Conservation (phyloP, 345 rosid species). For the Iberis pinnata region DNA sequence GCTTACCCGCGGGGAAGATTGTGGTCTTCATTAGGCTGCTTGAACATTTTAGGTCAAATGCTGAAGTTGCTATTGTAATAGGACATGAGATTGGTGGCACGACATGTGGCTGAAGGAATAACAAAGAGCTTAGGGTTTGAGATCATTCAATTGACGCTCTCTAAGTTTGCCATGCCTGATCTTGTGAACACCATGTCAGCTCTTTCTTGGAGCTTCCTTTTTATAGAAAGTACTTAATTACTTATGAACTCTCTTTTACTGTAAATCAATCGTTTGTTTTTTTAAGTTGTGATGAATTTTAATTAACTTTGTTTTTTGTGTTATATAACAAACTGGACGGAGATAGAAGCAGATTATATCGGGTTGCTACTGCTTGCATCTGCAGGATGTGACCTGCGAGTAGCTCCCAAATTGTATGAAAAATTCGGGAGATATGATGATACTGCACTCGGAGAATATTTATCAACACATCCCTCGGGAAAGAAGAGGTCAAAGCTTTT, state of each 20-base stretch:
- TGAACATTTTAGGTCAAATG: constrained; percentile 64
- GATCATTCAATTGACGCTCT: constrained; percentile 58
- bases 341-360: constrained; percentile 86
- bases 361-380: constrained; percentile 77
- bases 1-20: constrained; percentile 87
- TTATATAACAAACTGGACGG: constrained; percentile 67
- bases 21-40: constrained; percentile 82
- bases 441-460: constrained; percentile 45
- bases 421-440: constrained; percentile 66
- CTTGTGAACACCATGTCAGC: constrained; percentile 65
- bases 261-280: neutral
- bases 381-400: constrained; percentile 83
- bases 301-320: constrained; percentile 1
- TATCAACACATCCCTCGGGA: constrained; percentile 95
- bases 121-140: constrained; percentile 76
- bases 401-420: constrained; percentile 74
- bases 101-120: constrained; percentile 67
- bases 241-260: neutral
- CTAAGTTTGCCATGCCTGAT: constrained; percentile 73
- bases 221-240: constrained; percentile 73
- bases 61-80: constrained; percentile 80
- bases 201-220: constrained; percentile 82
- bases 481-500: constrained; percentile 68
- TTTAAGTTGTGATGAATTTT: constrained; percentile 4
- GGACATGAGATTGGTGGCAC: constrained; percentile 93